Conservation (phyloP, 2,329 filamentous ascomycete genomes). For the Verruconis gallopava region DNA sequence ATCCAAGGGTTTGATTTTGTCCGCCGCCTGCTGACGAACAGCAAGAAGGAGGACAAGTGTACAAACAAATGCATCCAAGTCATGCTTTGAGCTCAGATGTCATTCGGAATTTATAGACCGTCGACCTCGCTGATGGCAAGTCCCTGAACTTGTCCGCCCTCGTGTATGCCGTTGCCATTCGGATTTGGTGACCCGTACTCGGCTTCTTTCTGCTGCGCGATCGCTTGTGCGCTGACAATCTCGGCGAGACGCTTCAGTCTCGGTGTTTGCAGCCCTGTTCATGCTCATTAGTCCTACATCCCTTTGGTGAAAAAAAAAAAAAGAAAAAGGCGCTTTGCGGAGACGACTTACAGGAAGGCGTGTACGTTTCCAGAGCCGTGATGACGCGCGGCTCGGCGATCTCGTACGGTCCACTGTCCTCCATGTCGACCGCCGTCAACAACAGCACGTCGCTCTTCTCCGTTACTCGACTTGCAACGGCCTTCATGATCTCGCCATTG, state of each 20-base stretch:
- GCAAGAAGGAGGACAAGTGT: no score
- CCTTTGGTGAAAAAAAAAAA: conserved; percentile 1
- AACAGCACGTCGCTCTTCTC: conserved; percentile 97
- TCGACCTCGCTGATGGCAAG: conserved; percentile 41
- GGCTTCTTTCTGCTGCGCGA: conserved; percentile 82
- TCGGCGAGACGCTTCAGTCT: conserved; percentile 92
- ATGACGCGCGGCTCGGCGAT: conserved; percentile 95
- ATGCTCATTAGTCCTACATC: conserved; percentile 18
- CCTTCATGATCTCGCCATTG: conserved; percentile 99
- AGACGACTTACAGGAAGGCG: conserved; percentile 80
- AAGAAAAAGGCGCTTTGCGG: no score
- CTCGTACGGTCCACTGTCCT: conserved; percentile 95
- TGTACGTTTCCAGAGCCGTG: conserved; percentile 94
- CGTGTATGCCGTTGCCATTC: conserved; percentile 19
- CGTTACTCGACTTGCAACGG: conserved; percentile 87
- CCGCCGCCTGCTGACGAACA: no score
- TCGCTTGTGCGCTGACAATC: conserved; percentile 91
- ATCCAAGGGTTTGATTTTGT: no score
- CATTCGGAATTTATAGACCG: conserved; percentile 6
- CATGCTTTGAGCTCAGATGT: no score
- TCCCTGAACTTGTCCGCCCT: conserved; percentile 29
- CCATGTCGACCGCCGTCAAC: conserved; percentile 92
- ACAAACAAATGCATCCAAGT: no score
- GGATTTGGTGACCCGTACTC: conserved; percentile 39
- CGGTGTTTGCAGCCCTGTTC: conserved; percentile 81